A percentile compares a stretch with the other conserved stretches of the same genome.
These are phyloP conservation scores for Saturnispora halmiae DNA, from an alignment of 805 yeast species.

Conservation along the genomic window DNA sequence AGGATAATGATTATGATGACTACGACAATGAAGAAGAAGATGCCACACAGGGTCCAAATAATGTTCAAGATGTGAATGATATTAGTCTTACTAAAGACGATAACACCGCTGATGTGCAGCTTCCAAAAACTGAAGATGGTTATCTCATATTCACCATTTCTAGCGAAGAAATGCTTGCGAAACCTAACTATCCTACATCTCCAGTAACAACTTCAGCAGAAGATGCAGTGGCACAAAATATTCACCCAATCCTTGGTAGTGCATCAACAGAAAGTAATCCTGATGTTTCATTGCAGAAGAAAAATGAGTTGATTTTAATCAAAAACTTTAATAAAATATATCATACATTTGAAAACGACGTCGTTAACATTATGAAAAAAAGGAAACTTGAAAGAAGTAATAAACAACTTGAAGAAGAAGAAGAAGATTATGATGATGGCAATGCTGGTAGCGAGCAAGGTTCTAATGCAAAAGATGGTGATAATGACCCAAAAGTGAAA, in stretches of 20 bases:
- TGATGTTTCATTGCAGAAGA: slow-evolving; percentile 30
- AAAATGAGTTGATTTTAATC: slow-evolving; percentile 34
- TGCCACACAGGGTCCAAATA: not conserved
- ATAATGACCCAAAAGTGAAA: not conserved
- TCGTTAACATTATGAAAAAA: slow-evolving; percentile 66
- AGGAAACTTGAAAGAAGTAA: slow-evolving; percentile 75
- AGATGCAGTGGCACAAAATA: slow-evolving; percentile 28
- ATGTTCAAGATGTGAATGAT: not conserved
- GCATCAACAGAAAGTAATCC: slow-evolving; percentile 29
- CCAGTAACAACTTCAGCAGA: slow-evolving; percentile 22
- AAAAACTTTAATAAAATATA: slow-evolving; percentile 63
- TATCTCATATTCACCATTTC: slow-evolving; percentile 16
- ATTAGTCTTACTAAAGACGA: not conserved
- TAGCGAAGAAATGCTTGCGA: slow-evolving; percentile 17
- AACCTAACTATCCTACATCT: slow-evolving; percentile 25
- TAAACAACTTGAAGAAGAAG: slow-evolving; percentile 44
- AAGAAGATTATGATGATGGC: slow-evolving; percentile 15
- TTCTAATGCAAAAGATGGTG: not conserved
- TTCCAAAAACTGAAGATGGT: slow-evolving; percentile 12
- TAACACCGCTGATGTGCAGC: not conserved
- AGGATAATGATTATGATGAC: slow-evolving; percentile 28
- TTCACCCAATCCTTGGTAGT: slow-evolving; percentile 30
- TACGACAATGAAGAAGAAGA: slow-evolving; percentile 24
- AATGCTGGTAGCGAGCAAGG: slow-evolving; percentile 10
- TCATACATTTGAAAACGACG: slow-evolving; percentile 68